Percentiles rank a stretch among this genome's conserved stretches.
These are phyloP conservation scores for Candida gigantensis DNA, from an alignment of 1,139 yeast genomes.

Conservation along the genomic window DNA sequence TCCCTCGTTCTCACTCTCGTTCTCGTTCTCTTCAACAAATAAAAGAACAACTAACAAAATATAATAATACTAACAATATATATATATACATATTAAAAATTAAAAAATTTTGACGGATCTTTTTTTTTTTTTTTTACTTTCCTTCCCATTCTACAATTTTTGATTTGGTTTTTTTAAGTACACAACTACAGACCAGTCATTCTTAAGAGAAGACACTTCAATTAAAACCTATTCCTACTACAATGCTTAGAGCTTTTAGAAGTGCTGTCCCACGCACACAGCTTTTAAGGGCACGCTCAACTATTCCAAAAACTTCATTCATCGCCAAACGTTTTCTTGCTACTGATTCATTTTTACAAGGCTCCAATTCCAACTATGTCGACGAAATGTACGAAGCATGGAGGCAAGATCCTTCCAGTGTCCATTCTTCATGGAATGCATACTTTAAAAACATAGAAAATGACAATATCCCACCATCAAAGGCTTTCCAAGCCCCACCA, in stretches of 20 bases:
- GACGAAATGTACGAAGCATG: conserved; percentile 98
- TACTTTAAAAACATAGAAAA: conserved; percentile 88
- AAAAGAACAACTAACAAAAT: neutral
- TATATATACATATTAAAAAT: neutral
- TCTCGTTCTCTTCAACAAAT: too few relatives aligned
- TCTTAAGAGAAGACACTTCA: neutral
- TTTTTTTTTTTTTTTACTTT: neutral
- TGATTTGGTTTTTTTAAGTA: conserved; percentile 1
- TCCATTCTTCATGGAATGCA: conserved; percentile 95
- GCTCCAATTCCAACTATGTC: conserved; percentile 86
- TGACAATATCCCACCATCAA: conserved; percentile 64
- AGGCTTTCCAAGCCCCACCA: conserved; percentile 90
- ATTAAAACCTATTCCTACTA: too few relatives aligned
- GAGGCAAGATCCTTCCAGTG: conserved; percentile 86
- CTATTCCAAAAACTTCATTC: conserved; percentile 7
- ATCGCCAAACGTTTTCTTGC: conserved; percentile 14
- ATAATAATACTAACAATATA: too few relatives aligned
- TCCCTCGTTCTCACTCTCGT: neutral
- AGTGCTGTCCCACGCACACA: conserved; percentile 40
- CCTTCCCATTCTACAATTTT: neutral
- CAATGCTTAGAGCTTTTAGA: conserved; percentile 49
- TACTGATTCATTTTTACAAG: conserved; percentile 58
- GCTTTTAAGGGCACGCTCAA: conserved; percentile 21
- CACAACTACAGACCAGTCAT: neutral
- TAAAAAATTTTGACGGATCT: neutral